Conservation (phyloP, 495 filamentous ascomycete species). For the Xylaria flabelliformis region DNA sequence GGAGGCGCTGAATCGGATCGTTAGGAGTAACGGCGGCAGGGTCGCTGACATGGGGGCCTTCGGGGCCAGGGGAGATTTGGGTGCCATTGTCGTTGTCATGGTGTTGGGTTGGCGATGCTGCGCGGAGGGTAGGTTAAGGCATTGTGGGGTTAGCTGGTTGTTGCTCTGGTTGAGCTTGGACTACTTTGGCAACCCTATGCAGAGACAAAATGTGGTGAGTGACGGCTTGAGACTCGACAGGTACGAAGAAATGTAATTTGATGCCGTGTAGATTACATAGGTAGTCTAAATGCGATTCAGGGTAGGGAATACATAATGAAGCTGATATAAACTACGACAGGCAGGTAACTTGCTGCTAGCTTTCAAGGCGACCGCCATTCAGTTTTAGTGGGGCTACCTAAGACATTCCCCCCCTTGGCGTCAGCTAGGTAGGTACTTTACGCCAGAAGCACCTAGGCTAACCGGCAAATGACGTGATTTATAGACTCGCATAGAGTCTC, state of each 20-base stretch:
- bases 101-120: background rate
- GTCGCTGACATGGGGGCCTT: constrained; percentile 29
- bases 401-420: background rate
- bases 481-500: background rate
- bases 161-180: background rate
- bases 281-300: background rate
- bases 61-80: constrained; percentile 28
- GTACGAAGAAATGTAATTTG: background rate
- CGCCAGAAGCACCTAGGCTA: background rate
- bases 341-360: background rate
- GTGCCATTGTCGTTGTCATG: constrained; percentile 26
- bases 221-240: background rate
- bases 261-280: background rate
- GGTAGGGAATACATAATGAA: background rate
- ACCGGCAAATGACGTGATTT: constrained; percentile 23
- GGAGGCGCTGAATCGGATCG: constrained; percentile 85
- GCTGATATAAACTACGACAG: too few species aligned
- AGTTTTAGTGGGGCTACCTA: background rate
- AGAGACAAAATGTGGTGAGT: background rate
- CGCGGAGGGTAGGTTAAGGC: constrained; percentile 13
- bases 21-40: constrained; percentile 67
- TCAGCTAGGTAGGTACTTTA: background rate
- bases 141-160: constrained; percentile 11
- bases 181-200: background rate
- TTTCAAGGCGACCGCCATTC: background rate